Base-by-base conservation (phyloP, 768 basidiomycete species). In the Thelephora aurantiotincta region DNA sequence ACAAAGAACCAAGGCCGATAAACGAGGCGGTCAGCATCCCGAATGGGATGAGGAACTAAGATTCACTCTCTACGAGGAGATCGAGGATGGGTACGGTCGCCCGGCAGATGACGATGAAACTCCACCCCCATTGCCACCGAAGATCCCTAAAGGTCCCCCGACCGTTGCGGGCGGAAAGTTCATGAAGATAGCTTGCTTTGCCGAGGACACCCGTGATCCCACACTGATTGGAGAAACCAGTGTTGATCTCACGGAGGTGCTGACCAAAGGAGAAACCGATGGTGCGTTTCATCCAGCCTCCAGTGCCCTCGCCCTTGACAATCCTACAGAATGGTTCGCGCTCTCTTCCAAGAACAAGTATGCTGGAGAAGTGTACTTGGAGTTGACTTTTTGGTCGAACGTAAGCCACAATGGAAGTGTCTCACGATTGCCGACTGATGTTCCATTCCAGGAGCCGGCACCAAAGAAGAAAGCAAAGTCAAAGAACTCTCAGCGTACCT, bases 31-130 rank as follows among this genome's bases (percentile, higher is more conserved):
- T 14, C 96, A 99, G 62, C 92, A 96, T 63, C 96, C 96, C 5
- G 91, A 91, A 65, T 99, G 96, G 93, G 96, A 99, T 60, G 92
- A 96, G 57, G 96, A 99, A 65, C 71, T 98, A 58, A 82, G 96
- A 37, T 98, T 97, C 64, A 80, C 82, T 20, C 69, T 99, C 41
- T 76, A 71, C 53, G 93, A 97, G 59, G 89, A 90, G 53, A 64
- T 68, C 30, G 71, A 75, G 26, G 76, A 73, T 6, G 5, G 43
- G 6, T 49, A 47, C 46, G 48, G 9, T 16, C 34, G 44, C 6
- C 43, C 49, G 35, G 47, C 50, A 7, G 49, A 55, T 18, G 54
- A 52, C 53, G 67, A 70, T n/a, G 65, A 70, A 11, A 69, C 72
- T 11, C 79, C 84, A 12, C 84, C 86, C 0, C 78, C 75, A 2